Evolutionary conservation across 352 stramenopile species (phyloP).

Genomic region (Stephanocyclus meneghinianus): DNA sequence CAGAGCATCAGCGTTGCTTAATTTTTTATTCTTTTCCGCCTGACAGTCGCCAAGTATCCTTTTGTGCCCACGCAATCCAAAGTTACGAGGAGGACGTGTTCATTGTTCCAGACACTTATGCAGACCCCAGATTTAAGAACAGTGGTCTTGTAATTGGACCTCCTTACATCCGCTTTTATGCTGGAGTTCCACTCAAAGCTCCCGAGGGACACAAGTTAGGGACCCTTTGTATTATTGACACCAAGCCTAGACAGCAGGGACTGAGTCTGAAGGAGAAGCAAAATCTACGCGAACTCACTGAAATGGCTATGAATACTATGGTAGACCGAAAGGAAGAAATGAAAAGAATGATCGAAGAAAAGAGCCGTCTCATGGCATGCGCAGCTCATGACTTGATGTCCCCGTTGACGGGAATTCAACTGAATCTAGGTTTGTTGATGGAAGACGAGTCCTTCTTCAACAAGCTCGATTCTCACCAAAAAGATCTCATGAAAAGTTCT

Average conservation of each 20-base stretch:
- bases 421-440: slow-evolving; percentile 62
- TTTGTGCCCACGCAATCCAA: slow-evolving; percentile 81
- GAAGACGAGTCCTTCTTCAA: slow-evolving; percentile 50
- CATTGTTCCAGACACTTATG: slow-evolving; percentile 86
- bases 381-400: slow-evolving; percentile 75
- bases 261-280: slow-evolving; percentile 64
- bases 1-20: background rate
- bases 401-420: slow-evolving; percentile 66
- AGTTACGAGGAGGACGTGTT: slow-evolving; percentile 52
- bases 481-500: slow-evolving; percentile 50
- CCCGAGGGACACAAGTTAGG: slow-evolving; percentile 75
- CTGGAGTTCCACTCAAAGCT: slow-evolving; percentile 85
- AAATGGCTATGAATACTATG: slow-evolving; percentile 62
- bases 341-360: slow-evolving; percentile 36
- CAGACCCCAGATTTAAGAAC: slow-evolving; percentile 87
- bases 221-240: slow-evolving; percentile 82
- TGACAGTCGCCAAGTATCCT: slow-evolving; percentile 68
- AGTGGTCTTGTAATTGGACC: slow-evolving; percentile 89
- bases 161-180: slow-evolving; percentile 91
- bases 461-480: slow-evolving; percentile 46
- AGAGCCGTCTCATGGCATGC: slow-evolving; percentile 59
- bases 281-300: slow-evolving; percentile 70
- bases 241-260: slow-evolving; percentile 46
- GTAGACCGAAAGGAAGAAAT: slow-evolving; percentile 54
- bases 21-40: background rate